Evolutionary conservation across 1,284 basidiomycete species (phyloP).

Genomic region (Pseudozyma flocculosa): DNA sequence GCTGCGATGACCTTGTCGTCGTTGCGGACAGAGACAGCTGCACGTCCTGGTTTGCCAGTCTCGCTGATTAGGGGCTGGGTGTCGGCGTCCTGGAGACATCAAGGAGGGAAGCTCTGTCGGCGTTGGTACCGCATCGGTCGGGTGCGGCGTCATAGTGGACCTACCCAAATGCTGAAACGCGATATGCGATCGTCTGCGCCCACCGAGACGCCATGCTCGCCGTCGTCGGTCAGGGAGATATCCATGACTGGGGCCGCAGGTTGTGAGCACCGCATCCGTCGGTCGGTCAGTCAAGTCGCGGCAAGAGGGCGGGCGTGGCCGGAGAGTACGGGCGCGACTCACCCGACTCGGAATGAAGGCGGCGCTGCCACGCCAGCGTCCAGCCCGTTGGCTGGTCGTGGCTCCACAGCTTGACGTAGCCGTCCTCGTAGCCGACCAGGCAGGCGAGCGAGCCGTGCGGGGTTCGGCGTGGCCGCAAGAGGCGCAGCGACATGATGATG

Average conservation of each 20-base stretch:
- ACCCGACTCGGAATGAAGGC: conserved; percentile 19
- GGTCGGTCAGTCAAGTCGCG: too few species aligned
- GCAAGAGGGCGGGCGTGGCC: too few species aligned
- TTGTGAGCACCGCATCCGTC: too few species aligned
- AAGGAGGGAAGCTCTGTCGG: too few species aligned
- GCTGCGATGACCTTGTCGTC: conserved; percentile 12
- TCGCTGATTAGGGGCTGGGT: not conserved
- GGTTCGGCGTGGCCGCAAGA: conserved; percentile 62
- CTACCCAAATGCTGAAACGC: conserved; percentile 5
- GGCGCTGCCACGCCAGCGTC: conserved; percentile 3
- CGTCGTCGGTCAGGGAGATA: conserved; percentile 2
- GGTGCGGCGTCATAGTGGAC: not conserved
- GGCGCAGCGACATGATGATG: conserved; percentile 79
- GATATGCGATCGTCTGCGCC: conserved; percentile 32
- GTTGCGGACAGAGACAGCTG: conserved; percentile 11
- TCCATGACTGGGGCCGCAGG: conserved; percentile 9
- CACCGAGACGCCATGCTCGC: conserved; percentile 11
- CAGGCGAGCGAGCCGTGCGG: conserved; percentile 61
- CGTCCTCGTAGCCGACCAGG: conserved; percentile 77
- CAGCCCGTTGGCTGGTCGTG: not conserved
- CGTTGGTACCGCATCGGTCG: not conserved
- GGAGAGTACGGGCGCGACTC: not conserved
- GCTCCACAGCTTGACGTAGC: conserved; percentile 63
- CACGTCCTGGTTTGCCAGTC: conserved; percentile 11
- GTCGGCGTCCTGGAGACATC: not conserved